These are phyloP conservation scores for Solanum neorickii DNA, from an alignment of 257 asterid species.

Conservation along the genomic window DNA sequence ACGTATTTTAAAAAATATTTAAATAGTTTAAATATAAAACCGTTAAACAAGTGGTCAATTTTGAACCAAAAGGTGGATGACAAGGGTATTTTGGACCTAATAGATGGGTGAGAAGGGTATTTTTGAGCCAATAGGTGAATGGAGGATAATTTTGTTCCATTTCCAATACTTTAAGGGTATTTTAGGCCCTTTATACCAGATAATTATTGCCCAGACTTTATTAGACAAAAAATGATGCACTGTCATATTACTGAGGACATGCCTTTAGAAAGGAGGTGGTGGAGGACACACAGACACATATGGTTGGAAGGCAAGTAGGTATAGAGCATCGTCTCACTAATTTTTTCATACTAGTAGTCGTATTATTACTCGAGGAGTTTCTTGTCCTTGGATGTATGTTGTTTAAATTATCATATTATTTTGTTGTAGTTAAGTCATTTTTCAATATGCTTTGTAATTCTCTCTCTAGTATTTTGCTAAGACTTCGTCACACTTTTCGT, in stretches of 20 bases:
- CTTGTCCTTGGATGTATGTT: not conserved
- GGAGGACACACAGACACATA: not conserved
- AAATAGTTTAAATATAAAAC: too few species aligned
- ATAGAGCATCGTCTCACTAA: not conserved
- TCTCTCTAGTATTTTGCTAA: not conserved
- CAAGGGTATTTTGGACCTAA: too few species aligned
- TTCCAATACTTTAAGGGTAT: too few species aligned
- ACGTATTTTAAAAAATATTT: too few species aligned
- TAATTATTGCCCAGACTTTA: not conserved
- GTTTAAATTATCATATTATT: not conserved
- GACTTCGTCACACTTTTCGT: not conserved
- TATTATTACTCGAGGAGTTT: not conserved
- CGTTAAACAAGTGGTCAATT: too few species aligned
- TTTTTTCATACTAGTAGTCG: not conserved
- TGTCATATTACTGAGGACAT: not conserved
- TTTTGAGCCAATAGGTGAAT: too few species aligned
- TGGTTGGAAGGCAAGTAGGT: not conserved
- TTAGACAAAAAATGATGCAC: not conserved
- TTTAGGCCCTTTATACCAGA: too few species aligned
- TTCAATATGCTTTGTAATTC: not conserved
- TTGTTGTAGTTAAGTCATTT: too few species aligned
- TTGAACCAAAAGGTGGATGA: too few species aligned
- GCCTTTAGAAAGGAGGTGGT: not conserved
- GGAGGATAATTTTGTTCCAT: too few species aligned
- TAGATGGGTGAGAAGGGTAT: too few species aligned